Percentiles rank a stretch among this genome's conserved stretches.
Conservation (phyloP, 306 rosid genomes). For the Cucumis cinereus region DNA sequence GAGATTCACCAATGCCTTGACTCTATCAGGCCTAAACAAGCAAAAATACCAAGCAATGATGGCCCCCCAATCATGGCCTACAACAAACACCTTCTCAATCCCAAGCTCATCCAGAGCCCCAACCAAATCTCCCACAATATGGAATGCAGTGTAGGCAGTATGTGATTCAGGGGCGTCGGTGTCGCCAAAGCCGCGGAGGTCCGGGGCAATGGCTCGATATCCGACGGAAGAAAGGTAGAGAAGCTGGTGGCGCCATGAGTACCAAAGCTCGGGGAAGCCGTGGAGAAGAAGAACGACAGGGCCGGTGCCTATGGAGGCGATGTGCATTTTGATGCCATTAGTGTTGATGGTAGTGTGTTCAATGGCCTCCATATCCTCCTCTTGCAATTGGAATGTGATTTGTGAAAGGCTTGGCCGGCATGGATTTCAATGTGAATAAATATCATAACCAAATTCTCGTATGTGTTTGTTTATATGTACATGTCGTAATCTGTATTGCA, state of each 20-base stretch:
- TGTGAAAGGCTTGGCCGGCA: too few relatives aligned
- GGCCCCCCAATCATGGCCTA: conserved; percentile 17
- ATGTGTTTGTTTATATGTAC: too few relatives aligned
- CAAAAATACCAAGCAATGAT: background rate
- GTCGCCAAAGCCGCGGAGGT: conserved; percentile 28
- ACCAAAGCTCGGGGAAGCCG: background rate
- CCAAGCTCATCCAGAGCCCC: conserved; percentile 20
- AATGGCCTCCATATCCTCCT: conserved; percentile 35
- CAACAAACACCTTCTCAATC: conserved; percentile 32
- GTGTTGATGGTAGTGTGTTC: conserved; percentile 44
- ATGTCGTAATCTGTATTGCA: too few relatives aligned
- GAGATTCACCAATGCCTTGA: conserved; percentile 38
- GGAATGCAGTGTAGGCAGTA: conserved; percentile 35
- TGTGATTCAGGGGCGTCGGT: conserved; percentile 46
- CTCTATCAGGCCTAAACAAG: background rate
- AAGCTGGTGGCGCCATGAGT: conserved; percentile 48
- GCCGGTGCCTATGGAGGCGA: conserved; percentile 54
- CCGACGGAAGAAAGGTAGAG: conserved; percentile 46
- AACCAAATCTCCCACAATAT: conserved; percentile 2
- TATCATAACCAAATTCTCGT: too few relatives aligned
- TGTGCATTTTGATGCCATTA: conserved; percentile 57
- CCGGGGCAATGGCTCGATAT: conserved; percentile 47
- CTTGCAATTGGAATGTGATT: too few relatives aligned
- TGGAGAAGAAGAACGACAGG: conserved; percentile 37
- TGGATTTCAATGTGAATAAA: too few relatives aligned